phyloP scores from a whole-genome alignment of 768 basidiomycete genomes.

The Cystobasidium ongulense region DNA sequence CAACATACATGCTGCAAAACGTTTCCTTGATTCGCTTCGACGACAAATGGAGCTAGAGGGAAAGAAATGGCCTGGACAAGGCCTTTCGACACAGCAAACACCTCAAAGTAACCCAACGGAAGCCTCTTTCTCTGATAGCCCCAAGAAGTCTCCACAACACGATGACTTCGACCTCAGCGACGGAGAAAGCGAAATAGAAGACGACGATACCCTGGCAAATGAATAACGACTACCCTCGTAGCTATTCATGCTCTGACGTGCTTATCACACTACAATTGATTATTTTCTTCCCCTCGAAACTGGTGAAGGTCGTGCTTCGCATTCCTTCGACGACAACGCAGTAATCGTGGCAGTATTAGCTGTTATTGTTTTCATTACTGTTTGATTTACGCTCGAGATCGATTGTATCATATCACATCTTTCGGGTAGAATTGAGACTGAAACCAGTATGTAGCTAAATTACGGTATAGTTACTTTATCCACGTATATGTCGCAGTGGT shows the following conservation, averaged over 20 bases:
- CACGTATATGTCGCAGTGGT: no score
- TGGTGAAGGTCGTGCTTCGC: no score
- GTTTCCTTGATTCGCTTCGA: background rate
- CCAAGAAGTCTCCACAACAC: background rate
- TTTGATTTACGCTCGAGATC: no score
- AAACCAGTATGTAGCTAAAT: no score
- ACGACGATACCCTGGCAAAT: background rate
- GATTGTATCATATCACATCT: no score
- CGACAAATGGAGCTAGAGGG: background rate
- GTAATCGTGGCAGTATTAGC: no score
- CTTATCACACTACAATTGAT: no score
- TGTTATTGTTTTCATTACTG: no score
- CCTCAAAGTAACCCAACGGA: background rate
- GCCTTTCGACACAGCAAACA: background rate
- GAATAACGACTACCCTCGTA: background rate
- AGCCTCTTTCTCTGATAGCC: background rate
- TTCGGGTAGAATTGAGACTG: no score
- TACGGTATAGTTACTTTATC: no score
- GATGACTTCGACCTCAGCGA: background rate
- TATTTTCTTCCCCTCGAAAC: no score
- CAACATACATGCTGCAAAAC: background rate
- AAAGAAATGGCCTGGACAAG: background rate
- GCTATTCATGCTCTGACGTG: background rate
- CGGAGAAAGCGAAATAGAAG: background rate
- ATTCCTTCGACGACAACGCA: no score